Percentiles rank a stretch among this genome's conserved stretches.
phyloP scores from a whole-genome alignment of 192 early-diverging fungal species.

The Coemansia sp. region DNA sequence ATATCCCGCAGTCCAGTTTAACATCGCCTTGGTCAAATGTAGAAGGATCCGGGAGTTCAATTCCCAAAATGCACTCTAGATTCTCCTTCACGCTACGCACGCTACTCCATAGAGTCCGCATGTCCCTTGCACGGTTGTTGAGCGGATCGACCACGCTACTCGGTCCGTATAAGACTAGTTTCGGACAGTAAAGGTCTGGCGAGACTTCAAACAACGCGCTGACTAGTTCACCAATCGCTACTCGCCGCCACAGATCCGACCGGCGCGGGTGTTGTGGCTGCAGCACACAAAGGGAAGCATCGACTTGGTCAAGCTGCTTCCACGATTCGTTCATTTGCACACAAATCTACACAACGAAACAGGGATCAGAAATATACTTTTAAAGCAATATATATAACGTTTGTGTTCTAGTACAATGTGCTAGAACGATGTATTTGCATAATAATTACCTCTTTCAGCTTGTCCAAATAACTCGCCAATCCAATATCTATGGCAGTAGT shows the following conservation, averaged over 20 bases:
- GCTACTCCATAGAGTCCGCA: conserved; percentile 9
- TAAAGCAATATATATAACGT: background rate
- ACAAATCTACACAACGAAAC: conserved; percentile 15
- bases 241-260: conserved; percentile 31
- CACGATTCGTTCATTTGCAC: conserved; percentile 13
- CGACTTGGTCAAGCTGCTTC: conserved; percentile 29
- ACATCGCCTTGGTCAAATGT: conserved; percentile 14
- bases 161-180: conserved; percentile 32
- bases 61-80: conserved; percentile 11
- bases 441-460: conserved; percentile 14
- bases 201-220: conserved; percentile 24
- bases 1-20: conserved; percentile 46
- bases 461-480: conserved; percentile 13
- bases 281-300: conserved; percentile 28
- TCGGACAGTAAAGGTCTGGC: conserved; percentile 16
- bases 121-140: conserved; percentile 9
- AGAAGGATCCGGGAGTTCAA: conserved; percentile 10
- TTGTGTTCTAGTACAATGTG: too few species aligned
- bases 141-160: conserved; percentile 14
- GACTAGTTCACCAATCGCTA: conserved; percentile 19
- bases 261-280: conserved; percentile 30
- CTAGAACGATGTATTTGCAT: background rate
- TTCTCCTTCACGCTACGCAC: conserved; percentile 10
- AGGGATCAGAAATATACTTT: background rate
- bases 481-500: conserved; percentile 14